A percentile compares a stretch with the other conserved stretches of the same genome.
Conservation (phyloP, 106 monocot genomes). For the Posidonia australis region DNA sequence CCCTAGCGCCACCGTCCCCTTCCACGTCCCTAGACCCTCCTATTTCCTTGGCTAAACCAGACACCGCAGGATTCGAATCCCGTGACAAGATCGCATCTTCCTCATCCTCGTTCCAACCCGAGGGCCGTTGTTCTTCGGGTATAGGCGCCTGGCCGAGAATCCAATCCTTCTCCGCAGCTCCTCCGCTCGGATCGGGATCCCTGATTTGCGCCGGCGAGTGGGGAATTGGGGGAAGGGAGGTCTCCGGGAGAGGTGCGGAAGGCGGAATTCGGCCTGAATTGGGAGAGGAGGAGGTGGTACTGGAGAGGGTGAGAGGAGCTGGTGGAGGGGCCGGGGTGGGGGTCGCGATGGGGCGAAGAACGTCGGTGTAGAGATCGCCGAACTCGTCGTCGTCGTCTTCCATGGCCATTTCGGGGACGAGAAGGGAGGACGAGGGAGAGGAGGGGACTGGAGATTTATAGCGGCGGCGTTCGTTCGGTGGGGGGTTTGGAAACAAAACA, state of each 20-base stretch:
- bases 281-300: not conserved
- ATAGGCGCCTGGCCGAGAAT: conserved; percentile 31
- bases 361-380: conserved; percentile 25
- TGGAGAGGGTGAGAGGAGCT: not conserved
- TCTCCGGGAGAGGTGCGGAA: not conserved
- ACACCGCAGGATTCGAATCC: conserved; percentile 34
- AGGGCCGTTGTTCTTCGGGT: conserved; percentile 21
- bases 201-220: not conserved
- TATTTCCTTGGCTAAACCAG: conserved; percentile 13
- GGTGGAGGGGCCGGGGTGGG: not conserved
- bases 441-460: not conserved
- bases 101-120: conserved; percentile 42
- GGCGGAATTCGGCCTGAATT: conserved; percentile 3
- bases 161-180: conserved; percentile 34
- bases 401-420: conserved; percentile 4
- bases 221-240: not conserved
- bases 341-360: conserved; percentile 8
- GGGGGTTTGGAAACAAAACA: too few relatives aligned
- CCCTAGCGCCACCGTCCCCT: conserved; percentile 4
- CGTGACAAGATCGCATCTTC: conserved; percentile 10
- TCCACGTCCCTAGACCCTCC: conserved; percentile 30
- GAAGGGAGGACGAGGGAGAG: not conserved
- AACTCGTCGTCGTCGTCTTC: conserved; percentile 28
- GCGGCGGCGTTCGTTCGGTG: not conserved
- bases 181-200: not conserved